Evolutionary conservation across 2,329 filamentous ascomycete genomes (phyloP).

Genomic region (Pezicula radicicola): DNA sequence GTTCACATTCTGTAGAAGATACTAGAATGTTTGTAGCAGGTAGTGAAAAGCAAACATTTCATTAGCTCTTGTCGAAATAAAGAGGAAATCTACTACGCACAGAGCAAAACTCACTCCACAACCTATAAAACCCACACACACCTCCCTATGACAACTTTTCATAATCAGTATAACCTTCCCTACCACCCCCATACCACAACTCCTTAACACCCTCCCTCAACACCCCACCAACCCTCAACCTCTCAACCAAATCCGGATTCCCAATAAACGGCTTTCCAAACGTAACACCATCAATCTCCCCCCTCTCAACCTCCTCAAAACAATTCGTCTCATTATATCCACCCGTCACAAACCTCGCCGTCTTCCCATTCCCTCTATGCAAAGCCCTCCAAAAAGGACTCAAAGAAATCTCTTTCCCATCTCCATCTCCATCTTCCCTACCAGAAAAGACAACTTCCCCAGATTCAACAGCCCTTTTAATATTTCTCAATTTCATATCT

Average conservation of each 20-base stretch:
- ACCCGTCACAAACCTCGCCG: slow-evolving; percentile 10
- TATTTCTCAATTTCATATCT: slow-evolving; percentile 8
- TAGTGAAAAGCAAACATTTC: too few relatives aligned
- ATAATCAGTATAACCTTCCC: slow-evolving; percentile 13
- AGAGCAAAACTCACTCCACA: too few relatives aligned
- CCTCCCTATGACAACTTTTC: too few relatives aligned
- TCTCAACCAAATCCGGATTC: slow-evolving; percentile 16
- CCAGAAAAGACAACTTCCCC: background rate
- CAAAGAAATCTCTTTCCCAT: slow-evolving; percentile 6
- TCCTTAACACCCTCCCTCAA: slow-evolving; percentile 4
- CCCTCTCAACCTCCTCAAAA: slow-evolving; percentile 12
- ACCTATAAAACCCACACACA: too few relatives aligned
- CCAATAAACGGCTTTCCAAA: slow-evolving; percentile 16
- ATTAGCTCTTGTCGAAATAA: too few relatives aligned
- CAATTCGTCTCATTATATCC: slow-evolving; percentile 11
- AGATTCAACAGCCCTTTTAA: slow-evolving; percentile 4
- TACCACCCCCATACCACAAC: slow-evolving; percentile 6
- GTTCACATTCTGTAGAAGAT: too few relatives aligned
- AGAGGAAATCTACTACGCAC: too few relatives aligned
- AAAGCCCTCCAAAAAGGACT: slow-evolving; percentile 8
- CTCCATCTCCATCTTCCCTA: background rate
- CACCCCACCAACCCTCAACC: slow-evolving; percentile 3
- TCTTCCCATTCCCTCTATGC: background rate
- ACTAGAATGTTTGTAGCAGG: too few relatives aligned
- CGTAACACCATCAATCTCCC: slow-evolving; percentile 10